Evolutionary conservation across 371 early-diverging fungal genomes (phyloP).

Genomic region (Polyrhizophydium stewartii): DNA sequence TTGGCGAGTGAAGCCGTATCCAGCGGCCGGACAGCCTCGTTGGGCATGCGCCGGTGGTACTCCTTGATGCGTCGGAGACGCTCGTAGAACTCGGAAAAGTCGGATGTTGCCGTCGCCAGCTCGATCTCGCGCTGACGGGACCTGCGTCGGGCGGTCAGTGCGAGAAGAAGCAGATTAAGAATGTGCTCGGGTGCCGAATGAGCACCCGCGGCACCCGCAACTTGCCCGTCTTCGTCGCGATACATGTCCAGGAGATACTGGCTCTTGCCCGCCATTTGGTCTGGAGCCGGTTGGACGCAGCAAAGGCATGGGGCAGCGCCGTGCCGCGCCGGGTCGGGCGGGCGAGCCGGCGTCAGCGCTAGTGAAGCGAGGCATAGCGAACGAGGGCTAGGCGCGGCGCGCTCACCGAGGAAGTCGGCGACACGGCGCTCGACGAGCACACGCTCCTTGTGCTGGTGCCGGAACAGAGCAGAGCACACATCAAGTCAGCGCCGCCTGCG

Average conservation of each 20-base stretch:
- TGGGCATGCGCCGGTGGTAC: constrained; percentile 79
- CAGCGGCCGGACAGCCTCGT: constrained; percentile 70
- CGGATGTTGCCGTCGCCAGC: constrained; percentile 62
- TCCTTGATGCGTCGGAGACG: constrained; percentile 79
- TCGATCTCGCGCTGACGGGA: constrained; percentile 68
- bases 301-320: too few species aligned
- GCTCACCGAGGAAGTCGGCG: constrained; percentile 49
- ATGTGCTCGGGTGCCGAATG: background rate
- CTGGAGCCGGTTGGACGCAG: too few species aligned
- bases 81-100: constrained; percentile 83
- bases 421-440: constrained; percentile 82
- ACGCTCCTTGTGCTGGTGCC: constrained; percentile 63
- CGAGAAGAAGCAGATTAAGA: background rate
- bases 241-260: constrained; percentile 59
- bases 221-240: constrained; percentile 70
- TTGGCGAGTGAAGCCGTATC: constrained; percentile 71
- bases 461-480: background rate
- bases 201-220: background rate
- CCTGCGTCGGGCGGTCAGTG: constrained; percentile 22
- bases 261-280: constrained; percentile 65
- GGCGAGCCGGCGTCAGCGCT: too few species aligned
- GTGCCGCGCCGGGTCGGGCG: too few species aligned
- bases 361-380: too few species aligned
- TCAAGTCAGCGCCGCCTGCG: too few species aligned
- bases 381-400: too few species aligned